Evolutionary conservation across 345 rosid genomes (phyloP).

Genomic region (Ailanthus altissimus): DNA sequence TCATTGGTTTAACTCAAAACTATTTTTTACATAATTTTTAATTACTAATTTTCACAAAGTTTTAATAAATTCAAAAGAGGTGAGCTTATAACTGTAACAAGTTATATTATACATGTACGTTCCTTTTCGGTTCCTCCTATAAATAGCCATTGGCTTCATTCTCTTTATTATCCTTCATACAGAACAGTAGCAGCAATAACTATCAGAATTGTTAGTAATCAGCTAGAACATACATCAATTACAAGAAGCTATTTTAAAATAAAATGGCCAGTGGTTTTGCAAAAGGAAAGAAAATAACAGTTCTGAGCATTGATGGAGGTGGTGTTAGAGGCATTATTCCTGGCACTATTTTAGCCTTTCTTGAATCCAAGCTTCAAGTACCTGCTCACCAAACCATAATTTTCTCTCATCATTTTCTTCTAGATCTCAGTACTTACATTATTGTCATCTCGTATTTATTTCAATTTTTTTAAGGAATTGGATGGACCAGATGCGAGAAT

Average conservation of each 20-base stretch:
- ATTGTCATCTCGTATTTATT: too few relatives aligned
- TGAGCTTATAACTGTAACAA: neutral
- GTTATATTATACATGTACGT: too few relatives aligned
- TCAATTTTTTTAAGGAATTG: too few relatives aligned
- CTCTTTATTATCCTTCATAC: neutral
- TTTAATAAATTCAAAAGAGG: neutral
- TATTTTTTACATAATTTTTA: too few relatives aligned
- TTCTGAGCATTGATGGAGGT: slow-evolving; percentile 35
- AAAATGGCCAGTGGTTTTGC: slow-evolving; percentile 22
- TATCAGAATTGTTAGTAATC: too few relatives aligned
- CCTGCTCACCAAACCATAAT: too few relatives aligned
- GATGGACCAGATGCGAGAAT: slow-evolving; percentile 23
- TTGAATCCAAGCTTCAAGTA: slow-evolving; percentile 31
- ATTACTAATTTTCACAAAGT: neutral
- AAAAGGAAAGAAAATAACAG: slow-evolving; percentile 21
- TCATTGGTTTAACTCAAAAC: too few relatives aligned
- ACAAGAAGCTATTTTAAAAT: neutral
- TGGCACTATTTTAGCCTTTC: slow-evolving; percentile 23
- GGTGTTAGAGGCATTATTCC: slow-evolving; percentile 35
- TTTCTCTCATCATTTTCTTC: too few relatives aligned
- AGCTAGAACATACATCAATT: neutral
- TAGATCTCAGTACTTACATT: too few relatives aligned
- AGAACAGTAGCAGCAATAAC: too few relatives aligned
- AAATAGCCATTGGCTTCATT: too few relatives aligned
- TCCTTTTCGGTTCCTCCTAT: neutral